Base-by-base conservation (phyloP, 2,329 filamentous ascomycete species). In the Arthroderma sp. region DNA sequence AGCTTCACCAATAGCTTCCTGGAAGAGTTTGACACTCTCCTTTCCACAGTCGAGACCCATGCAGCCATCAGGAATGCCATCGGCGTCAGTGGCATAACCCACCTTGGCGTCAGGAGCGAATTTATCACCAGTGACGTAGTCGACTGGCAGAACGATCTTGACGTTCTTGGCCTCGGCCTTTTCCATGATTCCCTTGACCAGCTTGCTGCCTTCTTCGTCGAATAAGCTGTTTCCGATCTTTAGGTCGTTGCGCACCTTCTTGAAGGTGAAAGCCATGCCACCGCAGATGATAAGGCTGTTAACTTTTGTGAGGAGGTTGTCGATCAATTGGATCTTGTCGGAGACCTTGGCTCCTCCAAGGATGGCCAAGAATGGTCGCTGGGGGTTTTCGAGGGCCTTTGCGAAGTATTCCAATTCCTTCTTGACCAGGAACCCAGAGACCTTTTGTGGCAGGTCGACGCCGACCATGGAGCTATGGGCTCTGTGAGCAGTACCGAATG, bases 361-460 rank as follows among this genome's bases (percentile, higher is more conserved):
- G 71, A 98, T 98, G 73, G 93, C 94, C 56, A 98, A 85, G 87
- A 98, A 98, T 61, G 93, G 93, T 58, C 91, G 85, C 78, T 94
- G 81, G 61, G 93, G 93, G 67, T 81, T 84, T 79, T 98, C 93
- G 61, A 98, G 87, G 39, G 90, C 93, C 79, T 96, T 83, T 63
- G 93, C 93, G 72, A 98, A 98, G 85, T 98, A 98, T 72, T 98
- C 93, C 62, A 98, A 87, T 77, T 98, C 93, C 81, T 97, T 98
- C 87, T 98, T 98, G 81, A 98, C 90, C 69, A 98, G 84, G 85
- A 96, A 98, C 62, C 93, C 93, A 58, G 91, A 88, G 8, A 93
- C 93, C 81, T 95, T 96, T 75, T 97, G 89, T 66, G 91, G 91
- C 53, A 98, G 86, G 65, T 96, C 84, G 63, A 96, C 82, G 69